Evolutionary conservation across 192 early-diverging fungal species (phyloP), one percentile per base, ranked within the genome.

Genomic region (Mortierella alpina): DNA sequence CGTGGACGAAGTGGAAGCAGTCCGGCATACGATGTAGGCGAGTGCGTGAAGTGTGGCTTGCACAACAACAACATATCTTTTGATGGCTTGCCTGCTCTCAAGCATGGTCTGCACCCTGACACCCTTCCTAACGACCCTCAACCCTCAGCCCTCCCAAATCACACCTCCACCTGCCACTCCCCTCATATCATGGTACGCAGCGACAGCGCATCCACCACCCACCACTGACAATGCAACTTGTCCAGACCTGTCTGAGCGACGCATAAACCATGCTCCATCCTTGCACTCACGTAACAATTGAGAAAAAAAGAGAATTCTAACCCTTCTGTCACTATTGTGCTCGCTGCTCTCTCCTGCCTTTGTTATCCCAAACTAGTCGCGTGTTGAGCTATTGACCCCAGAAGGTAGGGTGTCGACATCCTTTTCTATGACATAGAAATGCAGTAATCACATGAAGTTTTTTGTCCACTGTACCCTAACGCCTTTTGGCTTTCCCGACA

Each of bases 341-440:
- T 31, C 31, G 31, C 31, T 31, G 31, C 31, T 31, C 31, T 1
- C 31, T 31, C 31, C 3, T 31, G 31, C 31, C 31, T 31, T 31
- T 31, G 31, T 3, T 31, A 31, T 31, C 31, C 31, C 31, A 31
- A 60, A 31, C 18, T 86, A 87, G 86, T 87, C 86, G 15, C 86
- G 86, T 41, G 58, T 83, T 62, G 86, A 87, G 68, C 66, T 87
- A 7, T 75, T 86, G 56, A 77, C 83, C 17, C 80, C 76, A 47
- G 84, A 85, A 83, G 86, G 86, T 84, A 70, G 2, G 20, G 10
- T 31, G 31, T 31, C 31, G 31, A 31, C 31, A 31, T 31, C 31
- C 31, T 18, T 59, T 23, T 23, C 31, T 8, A 13, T 56, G 20
- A 7, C n/a, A 13, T 10, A 20, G 20, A 56, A 31, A 23, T 11